Evolutionary conservation across 495 filamentous ascomycete species (phyloP).

Genomic region (Glonium stellatum): DNA sequence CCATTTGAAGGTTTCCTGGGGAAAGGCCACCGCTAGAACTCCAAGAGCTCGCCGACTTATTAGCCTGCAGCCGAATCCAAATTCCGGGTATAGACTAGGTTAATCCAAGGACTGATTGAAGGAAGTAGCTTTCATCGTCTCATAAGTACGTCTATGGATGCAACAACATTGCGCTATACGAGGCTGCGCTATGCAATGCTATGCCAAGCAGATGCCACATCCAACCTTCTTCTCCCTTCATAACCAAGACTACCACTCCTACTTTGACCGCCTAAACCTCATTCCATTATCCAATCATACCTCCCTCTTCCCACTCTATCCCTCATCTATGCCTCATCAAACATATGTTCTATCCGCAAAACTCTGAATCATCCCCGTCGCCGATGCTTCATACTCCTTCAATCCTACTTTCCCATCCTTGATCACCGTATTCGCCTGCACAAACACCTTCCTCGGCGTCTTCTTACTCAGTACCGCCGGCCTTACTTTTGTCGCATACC

Average conservation of each 20-base stretch:
- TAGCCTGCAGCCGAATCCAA: too few relatives aligned
- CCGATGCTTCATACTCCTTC: slow-evolving; percentile 82
- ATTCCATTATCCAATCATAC: background rate
- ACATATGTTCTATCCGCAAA: slow-evolving; percentile 68
- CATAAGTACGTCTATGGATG: background rate
- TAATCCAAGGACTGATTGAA: too few relatives aligned
- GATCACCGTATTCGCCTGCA: slow-evolving; percentile 81
- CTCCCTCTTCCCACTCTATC: background rate
- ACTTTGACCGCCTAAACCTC: background rate
- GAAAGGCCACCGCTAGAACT: too few relatives aligned
- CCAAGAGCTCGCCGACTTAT: too few relatives aligned
- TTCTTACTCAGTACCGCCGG: slow-evolving; percentile 77
- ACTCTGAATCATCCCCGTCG: slow-evolving; percentile 83
- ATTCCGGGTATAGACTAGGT: too few relatives aligned
- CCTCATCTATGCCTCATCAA: slow-evolving; percentile 7
- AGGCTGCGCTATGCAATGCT: background rate
- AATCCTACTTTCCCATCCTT: slow-evolving; percentile 67
- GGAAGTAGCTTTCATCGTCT: too few relatives aligned
- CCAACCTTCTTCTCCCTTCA: background rate
- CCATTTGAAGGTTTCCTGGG: too few relatives aligned
- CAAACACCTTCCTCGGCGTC: slow-evolving; percentile 90
- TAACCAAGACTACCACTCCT: background rate
- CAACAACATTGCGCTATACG: background rate
- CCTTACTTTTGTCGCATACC: slow-evolving; percentile 70
- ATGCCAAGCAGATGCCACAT: background rate